These are phyloP conservation scores for Nannizziopsis arthrosporioides DNA, from an alignment of 2,329 filamentous ascomycete genomes.

Conservation along the genomic window DNA sequence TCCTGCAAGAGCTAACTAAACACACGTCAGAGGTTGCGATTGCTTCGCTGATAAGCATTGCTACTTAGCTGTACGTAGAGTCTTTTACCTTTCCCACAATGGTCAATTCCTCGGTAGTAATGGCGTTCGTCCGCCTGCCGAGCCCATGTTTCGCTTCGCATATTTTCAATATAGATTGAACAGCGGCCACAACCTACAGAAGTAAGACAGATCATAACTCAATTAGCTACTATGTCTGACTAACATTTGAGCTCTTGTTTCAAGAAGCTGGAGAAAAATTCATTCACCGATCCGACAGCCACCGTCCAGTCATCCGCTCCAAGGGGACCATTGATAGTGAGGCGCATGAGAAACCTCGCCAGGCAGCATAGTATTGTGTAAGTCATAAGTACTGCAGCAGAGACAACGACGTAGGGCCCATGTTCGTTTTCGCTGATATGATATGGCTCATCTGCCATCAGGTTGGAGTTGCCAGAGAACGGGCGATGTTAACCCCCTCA, in stretches of 20 bases:
- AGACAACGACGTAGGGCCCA: slow-evolving; percentile 14
- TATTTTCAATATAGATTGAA: slow-evolving; percentile 14
- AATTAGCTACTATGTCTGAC: not conserved
- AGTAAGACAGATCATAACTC: not conserved
- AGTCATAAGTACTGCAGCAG: slow-evolving; percentile 12
- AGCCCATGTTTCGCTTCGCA: slow-evolving; percentile 13
- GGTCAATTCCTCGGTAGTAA: slow-evolving; percentile 2
- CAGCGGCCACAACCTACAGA: slow-evolving; percentile 12
- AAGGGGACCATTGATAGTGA: slow-evolving; percentile 16
- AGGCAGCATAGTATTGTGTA: slow-evolving; percentile 15
- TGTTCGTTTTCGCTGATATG: slow-evolving; percentile 14
- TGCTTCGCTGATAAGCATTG: not conserved
- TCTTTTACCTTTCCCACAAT: slow-evolving; percentile 11
- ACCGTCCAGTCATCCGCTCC: slow-evolving; percentile 14
- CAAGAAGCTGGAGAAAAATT: not conserved
- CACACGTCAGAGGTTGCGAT: not conserved
- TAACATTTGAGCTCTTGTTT: not conserved
- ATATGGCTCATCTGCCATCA: slow-evolving; percentile 7
- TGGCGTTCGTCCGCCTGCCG: slow-evolving; percentile 9
- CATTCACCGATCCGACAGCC: slow-evolving; percentile 13
- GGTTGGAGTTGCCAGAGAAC: not conserved
- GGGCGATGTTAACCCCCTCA: not conserved
- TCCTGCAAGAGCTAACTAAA: slow-evolving; percentile 13
- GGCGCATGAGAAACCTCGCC: slow-evolving; percentile 13
- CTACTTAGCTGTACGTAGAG: not conserved